Base-by-base conservation (phyloP, 257 asterid species). In the Lycium ferocissimum region DNA sequence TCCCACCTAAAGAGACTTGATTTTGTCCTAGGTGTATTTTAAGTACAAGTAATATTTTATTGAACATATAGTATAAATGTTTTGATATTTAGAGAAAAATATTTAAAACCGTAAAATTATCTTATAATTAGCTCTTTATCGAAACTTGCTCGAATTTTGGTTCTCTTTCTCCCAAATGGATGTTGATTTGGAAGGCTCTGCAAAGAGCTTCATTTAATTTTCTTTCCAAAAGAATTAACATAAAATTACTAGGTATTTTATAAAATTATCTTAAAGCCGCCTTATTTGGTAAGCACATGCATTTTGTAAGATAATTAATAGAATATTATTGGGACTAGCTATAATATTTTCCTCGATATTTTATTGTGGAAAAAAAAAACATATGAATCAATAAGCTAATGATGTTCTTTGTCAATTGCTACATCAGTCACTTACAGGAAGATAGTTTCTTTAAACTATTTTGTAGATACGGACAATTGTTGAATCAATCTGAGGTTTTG, bases 271-370 rank as follows among this genome's bases (percentile, higher is more conserved):
- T 43, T 43, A 43, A 72, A 18, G 57, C 80, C 38, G 17, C 4
- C 80, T 72, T n/a, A 20, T 9, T 18, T 43, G 43, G 80, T 72
- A 72, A 35, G 75, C 49, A 67, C 49, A 35, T 67, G 75, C 14
- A n/a, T 18, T 4, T 43, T 43, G 57, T 72, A 72, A 72, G 37
- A 72, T 72, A 43, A 72, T 18, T 4, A 43, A 1, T 43, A 9
- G 1, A 18, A 9, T 71, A 71, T 71, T 71, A 18, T 71, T 9
- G n/a, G 37, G 79, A 18, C 10, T 40, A 2, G 56, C 4, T 43
- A 43, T 45, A 45, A 43, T 10, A 72, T 72, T 26, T 26, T 71
- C 37, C 37, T 72, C 57, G 35, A 72, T 72, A 14, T n/a, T 43
- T 72, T 18, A 5, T 5, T 4, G 26, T 43, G 7, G 8, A 70